These are phyloP conservation scores for Penicillium canariense DNA, from an alignment of 495 filamentous ascomycete species.

Conservation along the genomic window DNA sequence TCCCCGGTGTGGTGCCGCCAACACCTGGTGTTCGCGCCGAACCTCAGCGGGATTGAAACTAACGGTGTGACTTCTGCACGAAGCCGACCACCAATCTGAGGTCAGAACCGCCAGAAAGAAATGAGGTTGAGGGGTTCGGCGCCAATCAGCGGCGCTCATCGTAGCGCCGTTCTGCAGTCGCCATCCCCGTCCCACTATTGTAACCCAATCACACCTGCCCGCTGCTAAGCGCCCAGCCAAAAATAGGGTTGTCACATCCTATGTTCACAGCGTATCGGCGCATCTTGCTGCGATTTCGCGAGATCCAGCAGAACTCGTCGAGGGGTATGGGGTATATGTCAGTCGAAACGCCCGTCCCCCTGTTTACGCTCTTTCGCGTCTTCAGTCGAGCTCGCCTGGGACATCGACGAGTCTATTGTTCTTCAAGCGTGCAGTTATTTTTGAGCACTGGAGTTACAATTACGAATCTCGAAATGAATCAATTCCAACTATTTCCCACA, in stretches of 20 bases:
- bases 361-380: slow-evolving; percentile 6
- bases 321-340: slow-evolving; percentile 25
- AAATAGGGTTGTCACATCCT: slow-evolving; percentile 27
- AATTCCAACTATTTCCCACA: slow-evolving; percentile 57
- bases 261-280: slow-evolving; percentile 6
- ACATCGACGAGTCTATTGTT: slow-evolving; percentile 3
- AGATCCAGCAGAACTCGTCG: background rate
- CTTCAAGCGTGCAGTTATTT: background rate
- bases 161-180: slow-evolving; percentile 24
- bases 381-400: slow-evolving; percentile 2
- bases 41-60: slow-evolving; percentile 6
- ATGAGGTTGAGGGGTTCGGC: background rate
- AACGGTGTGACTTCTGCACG: slow-evolving; percentile 18
- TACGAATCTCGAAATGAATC: slow-evolving; percentile 30
- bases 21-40: slow-evolving; percentile 9
- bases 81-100: slow-evolving; percentile 12
- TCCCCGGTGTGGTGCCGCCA: slow-evolving; percentile 4
- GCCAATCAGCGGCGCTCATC: slow-evolving; percentile 16
- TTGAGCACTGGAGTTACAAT: background rate
- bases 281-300: slow-evolving; percentile 6
- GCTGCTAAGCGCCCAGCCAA: slow-evolving; percentile 24
- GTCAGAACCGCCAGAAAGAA: background rate
- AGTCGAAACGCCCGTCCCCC: slow-evolving; percentile 21
- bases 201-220: slow-evolving; percentile 23
- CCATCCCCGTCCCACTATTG: slow-evolving; percentile 15